phyloP scores from a whole-genome alignment of 495 filamentous ascomycete species.

The Daldinia vernicosa region DNA sequence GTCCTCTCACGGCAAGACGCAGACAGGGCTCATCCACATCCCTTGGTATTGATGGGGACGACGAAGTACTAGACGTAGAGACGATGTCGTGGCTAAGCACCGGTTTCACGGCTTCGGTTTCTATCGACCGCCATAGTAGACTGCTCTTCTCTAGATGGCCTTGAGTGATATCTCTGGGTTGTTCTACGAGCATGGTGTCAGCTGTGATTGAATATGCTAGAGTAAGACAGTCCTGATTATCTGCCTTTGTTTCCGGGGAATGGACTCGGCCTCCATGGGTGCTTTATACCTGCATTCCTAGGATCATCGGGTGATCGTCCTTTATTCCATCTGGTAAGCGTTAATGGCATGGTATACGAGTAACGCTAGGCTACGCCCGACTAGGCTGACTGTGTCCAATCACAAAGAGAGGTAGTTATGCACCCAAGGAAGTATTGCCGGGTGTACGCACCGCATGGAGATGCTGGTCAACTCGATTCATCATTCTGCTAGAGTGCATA shows the following conservation, averaged over 20 bases:
- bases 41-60: not conserved
- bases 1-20: conserved; percentile 36
- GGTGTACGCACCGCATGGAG: conserved; percentile 11
- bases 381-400: conserved; percentile 30
- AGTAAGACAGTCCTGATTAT: not conserved
- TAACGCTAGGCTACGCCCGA: conserved; percentile 17
- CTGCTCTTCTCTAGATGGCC: conserved; percentile 3
- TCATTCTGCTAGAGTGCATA: conserved; percentile 8
- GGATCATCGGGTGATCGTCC: conserved; percentile 12
- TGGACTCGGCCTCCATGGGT: not conserved
- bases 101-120: conserved; percentile 7
- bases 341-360: conserved; percentile 15
- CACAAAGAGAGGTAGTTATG: conserved; percentile 4
- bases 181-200: conserved; percentile 19
- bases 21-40: conserved; percentile 1
- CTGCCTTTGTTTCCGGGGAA: conserved; percentile 9
- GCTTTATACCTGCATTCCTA: conserved; percentile 15
- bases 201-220: not conserved
- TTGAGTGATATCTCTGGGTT: conserved; percentile 11
- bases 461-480: not conserved
- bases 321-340: conserved; percentile 1
- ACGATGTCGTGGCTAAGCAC: not conserved
- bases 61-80: conserved; percentile 5
- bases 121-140: not conserved
- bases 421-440: conserved; percentile 19